Conservation (phyloP, 2,329 filamentous ascomycete species). For the Penicillium corylophilum region DNA sequence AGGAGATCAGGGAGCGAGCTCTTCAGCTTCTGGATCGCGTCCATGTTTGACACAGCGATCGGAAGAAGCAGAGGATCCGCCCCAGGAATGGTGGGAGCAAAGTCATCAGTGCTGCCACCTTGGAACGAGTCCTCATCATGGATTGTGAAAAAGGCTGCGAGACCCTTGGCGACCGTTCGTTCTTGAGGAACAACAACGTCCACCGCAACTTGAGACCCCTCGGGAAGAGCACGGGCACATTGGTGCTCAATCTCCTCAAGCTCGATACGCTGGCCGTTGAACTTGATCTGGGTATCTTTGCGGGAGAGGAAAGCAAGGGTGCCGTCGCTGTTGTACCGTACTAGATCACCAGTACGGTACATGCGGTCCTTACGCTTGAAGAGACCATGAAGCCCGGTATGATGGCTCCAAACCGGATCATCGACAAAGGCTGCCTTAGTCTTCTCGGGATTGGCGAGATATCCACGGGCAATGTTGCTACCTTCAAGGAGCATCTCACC, state of each 20-base stretch:
- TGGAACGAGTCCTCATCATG: slow-evolving; percentile 15
- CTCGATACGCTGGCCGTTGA: slow-evolving; percentile 48
- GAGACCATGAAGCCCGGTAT: slow-evolving; percentile 18
- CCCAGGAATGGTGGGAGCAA: slow-evolving; percentile 13
- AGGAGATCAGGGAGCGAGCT: slow-evolving; percentile 28
- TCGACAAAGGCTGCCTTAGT: slow-evolving; percentile 37
- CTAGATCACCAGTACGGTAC: slow-evolving; percentile 41
- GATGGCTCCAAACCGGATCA: slow-evolving; percentile 32
- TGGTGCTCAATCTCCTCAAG: slow-evolving; percentile 49
- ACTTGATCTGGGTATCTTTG: slow-evolving; percentile 38
- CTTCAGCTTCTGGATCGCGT: slow-evolving; percentile 27
- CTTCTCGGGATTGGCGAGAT: slow-evolving; percentile 40
- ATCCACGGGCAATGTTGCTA: slow-evolving; percentile 46
- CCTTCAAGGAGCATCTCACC: slow-evolving; percentile 52
- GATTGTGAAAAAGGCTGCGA: slow-evolving; percentile 38
- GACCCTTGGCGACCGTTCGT: slow-evolving; percentile 30
- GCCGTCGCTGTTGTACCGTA: slow-evolving; percentile 37
- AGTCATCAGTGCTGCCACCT: slow-evolving; percentile 24
- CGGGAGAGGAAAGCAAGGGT: slow-evolving; percentile 35
- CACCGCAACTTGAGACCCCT: slow-evolving; percentile 43
- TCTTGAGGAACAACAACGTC: slow-evolving; percentile 39
- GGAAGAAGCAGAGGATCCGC: slow-evolving; percentile 26
- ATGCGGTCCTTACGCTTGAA: slow-evolving; percentile 30
- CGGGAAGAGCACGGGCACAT: slow-evolving; percentile 36
- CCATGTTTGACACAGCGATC: slow-evolving; percentile 24